A percentile compares a stretch with the other conserved stretches of the same genome.
These are phyloP conservation scores for Escallonia herrerae DNA, from an alignment of 129 eudicot species.

Conservation along the genomic window DNA sequence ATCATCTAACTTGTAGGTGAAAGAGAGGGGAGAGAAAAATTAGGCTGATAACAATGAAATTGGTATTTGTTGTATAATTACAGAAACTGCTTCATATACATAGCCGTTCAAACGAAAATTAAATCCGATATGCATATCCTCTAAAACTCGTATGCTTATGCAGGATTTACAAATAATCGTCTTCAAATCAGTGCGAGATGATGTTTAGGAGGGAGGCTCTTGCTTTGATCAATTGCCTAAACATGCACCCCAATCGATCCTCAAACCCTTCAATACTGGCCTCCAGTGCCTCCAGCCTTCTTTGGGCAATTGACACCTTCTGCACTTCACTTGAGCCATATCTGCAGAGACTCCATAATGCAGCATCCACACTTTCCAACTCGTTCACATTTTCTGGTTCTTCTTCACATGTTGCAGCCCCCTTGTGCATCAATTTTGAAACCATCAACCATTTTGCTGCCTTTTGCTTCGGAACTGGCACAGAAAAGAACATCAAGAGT, in stretches of 20 bases:
- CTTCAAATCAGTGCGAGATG: conserved; percentile 13
- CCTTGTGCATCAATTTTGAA: conserved; percentile 28
- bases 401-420: conserved; percentile 18
- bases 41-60: too few species aligned
- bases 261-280: conserved; percentile 29
- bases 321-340: not conserved
- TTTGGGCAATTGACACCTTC: conserved; percentile 2
- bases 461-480: conserved; percentile 15
- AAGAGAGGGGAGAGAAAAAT: too few species aligned
- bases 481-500: conserved; percentile 20
- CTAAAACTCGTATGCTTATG: not conserved
- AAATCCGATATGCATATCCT: not conserved
- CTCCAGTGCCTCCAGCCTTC: conserved; percentile 28
- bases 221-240: conserved; percentile 38
- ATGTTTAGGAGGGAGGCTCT: conserved; percentile 38
- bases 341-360: conserved; percentile 3
- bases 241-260: conserved; percentile 33
- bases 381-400: conserved; percentile 7
- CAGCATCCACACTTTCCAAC: conserved; percentile 18
- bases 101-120: not conserved
- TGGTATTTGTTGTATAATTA: not conserved
- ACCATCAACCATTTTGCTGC: conserved; percentile 16
- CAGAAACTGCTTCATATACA: not conserved
- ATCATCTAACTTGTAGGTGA: too few species aligned
- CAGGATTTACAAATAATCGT: not conserved